Evolutionary conservation across 1,284 basidiomycete genomes (phyloP).

Genomic region (Exsudoporus floridanus): DNA sequence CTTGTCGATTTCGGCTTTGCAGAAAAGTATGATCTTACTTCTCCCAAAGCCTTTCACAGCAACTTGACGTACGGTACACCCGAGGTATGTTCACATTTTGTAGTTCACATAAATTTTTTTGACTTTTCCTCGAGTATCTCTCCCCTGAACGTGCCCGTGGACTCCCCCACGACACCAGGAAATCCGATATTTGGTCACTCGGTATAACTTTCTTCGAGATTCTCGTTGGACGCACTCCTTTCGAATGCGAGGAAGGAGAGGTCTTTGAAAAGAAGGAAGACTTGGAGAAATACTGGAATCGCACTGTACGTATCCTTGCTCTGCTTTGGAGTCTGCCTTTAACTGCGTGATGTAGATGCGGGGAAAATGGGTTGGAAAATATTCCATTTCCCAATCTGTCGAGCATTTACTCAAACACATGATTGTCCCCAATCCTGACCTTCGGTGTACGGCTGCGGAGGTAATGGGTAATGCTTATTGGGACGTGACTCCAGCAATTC

Average conservation of each 20-base stretch:
- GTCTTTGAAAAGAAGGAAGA: constrained; percentile 80
- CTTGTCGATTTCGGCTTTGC: constrained; percentile 94
- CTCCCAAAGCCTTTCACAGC: constrained; percentile 72
- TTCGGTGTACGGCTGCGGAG: constrained; percentile 64
- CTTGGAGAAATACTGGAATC: constrained; percentile 78
- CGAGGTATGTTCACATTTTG: constrained; percentile 51
- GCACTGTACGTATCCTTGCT: constrained; percentile 54
- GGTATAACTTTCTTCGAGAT: constrained; percentile 94
- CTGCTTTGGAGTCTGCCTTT: background rate
- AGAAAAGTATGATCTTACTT: constrained; percentile 66
- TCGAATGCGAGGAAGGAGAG: constrained; percentile 81
- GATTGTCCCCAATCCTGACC: constrained; percentile 73
- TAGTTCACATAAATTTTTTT: constrained; percentile 1
- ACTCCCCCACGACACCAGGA: constrained; percentile 85
- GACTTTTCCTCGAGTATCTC: constrained; percentile 62
- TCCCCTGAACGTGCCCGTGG: constrained; percentile 86
- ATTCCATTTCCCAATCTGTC: constrained; percentile 64
- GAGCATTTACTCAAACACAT: constrained; percentile 72
- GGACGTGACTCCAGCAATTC: constrained; percentile 29
- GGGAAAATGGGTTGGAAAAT: constrained; percentile 84
- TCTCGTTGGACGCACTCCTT: constrained; percentile 86
- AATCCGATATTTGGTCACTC: constrained; percentile 90
- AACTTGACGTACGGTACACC: constrained; percentile 88
- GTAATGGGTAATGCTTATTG: constrained; percentile 72
- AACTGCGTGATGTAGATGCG: constrained; percentile 45